Percentiles rank a stretch among this genome's conserved stretches.
Conservation (phyloP, 306 rosid species). For the Vigna angularis region DNA sequence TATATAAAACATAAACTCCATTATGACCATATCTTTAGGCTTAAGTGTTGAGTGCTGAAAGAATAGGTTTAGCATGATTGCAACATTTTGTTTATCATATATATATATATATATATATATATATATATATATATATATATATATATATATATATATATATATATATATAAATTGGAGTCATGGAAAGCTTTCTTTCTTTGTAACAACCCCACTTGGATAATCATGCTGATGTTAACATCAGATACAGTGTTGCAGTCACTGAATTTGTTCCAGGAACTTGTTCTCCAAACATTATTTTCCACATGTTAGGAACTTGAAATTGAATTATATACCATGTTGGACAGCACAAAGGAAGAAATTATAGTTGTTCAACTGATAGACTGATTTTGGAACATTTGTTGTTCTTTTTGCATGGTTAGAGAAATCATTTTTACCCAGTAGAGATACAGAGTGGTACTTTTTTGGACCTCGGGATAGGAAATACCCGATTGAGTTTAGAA, state of each 20-base stretch:
- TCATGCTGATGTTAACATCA: constrained; percentile 26
- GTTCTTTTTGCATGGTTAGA: too few relatives aligned
- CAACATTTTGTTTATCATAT: constrained; percentile 43
- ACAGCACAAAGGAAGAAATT: too few relatives aligned
- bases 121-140: too few relatives aligned
- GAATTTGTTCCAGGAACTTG: constrained; percentile 42
- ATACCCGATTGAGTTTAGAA: too few relatives aligned
- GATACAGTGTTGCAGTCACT: constrained; percentile 46
- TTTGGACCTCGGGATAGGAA: too few relatives aligned
- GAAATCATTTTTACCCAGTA: too few relatives aligned
- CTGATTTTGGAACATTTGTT: too few relatives aligned
- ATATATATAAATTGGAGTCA: neutral
- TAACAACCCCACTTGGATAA: constrained; percentile 49
- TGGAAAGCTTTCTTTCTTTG: constrained; percentile 29
- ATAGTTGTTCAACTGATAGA: too few relatives aligned
- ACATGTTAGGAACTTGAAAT: too few relatives aligned
- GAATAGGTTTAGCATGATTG: constrained; percentile 45
- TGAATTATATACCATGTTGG: too few relatives aligned
- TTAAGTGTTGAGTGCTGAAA: constrained; percentile 64
- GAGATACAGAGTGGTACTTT: too few relatives aligned
- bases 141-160: too few relatives aligned
- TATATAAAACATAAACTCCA: constrained; percentile 56
- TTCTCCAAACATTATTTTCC: constrained; percentile 39
- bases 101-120: neutral
- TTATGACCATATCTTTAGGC: constrained; percentile 66